These are phyloP conservation scores for Penicillium ucsense DNA, from an alignment of 495 filamentous ascomycete genomes.

Conservation along the genomic window DNA sequence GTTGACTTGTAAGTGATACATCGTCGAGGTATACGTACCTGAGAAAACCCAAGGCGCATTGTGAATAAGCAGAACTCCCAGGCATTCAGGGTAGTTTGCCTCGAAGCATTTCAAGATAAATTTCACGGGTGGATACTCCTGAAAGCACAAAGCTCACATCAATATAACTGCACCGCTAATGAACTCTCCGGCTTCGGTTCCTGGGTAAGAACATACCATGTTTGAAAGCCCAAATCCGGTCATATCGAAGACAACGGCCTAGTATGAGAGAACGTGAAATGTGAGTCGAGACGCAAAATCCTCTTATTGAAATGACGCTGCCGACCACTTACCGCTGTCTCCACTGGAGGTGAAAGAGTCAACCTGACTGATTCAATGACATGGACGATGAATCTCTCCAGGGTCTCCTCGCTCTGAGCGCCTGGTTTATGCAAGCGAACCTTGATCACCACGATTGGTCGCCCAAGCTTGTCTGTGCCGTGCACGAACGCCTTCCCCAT, in stretches of 20 bases:
- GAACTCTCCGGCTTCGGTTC: background rate
- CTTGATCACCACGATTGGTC: constrained; percentile 75
- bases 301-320: background rate
- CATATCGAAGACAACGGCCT: constrained; percentile 89
- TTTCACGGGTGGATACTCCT: constrained; percentile 87
- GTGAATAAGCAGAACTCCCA: constrained; percentile 78
- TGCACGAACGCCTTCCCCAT: constrained; percentile 91
- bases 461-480: constrained; percentile 68
- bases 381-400: constrained; percentile 86
- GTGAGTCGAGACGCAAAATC: background rate
- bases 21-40: constrained; percentile 30
- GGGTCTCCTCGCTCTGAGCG: constrained; percentile 71
- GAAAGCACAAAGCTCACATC: background rate
- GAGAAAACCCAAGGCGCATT: constrained; percentile 90
- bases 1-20: background rate
- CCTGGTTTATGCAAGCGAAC: constrained; percentile 71
- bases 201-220: constrained; percentile 50
- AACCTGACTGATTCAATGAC: constrained; percentile 82
- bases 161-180: too few relatives aligned
- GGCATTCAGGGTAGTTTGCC: constrained; percentile 82
- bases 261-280: background rate
- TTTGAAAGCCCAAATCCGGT: constrained; percentile 84
- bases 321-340: constrained; percentile 66
- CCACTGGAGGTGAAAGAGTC: constrained; percentile 61
- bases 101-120: constrained; percentile 96